A percentile compares a stretch with the other conserved stretches of the same genome.
Conservation (phyloP, 805 yeast species). For the Candida montana region DNA sequence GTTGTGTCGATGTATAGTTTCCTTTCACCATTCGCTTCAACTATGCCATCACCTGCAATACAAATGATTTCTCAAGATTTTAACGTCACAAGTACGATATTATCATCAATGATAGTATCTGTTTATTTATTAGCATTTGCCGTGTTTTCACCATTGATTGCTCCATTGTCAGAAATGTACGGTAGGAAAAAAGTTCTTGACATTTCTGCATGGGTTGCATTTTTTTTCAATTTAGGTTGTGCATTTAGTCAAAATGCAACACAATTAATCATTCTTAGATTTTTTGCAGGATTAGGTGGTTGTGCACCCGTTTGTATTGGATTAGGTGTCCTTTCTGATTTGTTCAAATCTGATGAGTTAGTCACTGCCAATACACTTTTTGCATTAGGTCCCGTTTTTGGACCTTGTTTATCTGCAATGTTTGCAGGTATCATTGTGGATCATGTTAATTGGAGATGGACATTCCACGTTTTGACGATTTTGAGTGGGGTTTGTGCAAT, state of each 20-base stretch:
- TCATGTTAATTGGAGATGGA: slow-evolving; percentile 55
- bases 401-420: slow-evolving; percentile 57
- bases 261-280: slow-evolving; percentile 52
- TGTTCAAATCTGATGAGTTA: slow-evolving; percentile 45
- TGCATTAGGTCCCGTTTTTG: slow-evolving; percentile 44
- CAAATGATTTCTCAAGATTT: slow-evolving; percentile 40
- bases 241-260: slow-evolving; percentile 48
- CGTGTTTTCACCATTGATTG: slow-evolving; percentile 50
- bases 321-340: slow-evolving; percentile 61
- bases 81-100: slow-evolving; percentile 33
- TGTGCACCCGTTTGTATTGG: slow-evolving; percentile 64
- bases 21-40: slow-evolving; percentile 56
- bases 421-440: slow-evolving; percentile 51
- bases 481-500: slow-evolving; percentile 44
- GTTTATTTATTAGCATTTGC: slow-evolving; percentile 63
- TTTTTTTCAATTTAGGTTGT: slow-evolving; percentile 50
- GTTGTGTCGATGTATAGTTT: slow-evolving; percentile 52
- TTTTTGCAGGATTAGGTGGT: slow-evolving; percentile 60
- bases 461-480: slow-evolving; percentile 50
- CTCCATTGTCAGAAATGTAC: slow-evolving; percentile 55
- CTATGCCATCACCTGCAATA: slow-evolving; percentile 58
- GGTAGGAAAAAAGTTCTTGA: slow-evolving; percentile 51
- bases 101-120: slow-evolving; percentile 45
- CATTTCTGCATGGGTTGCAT: slow-evolving; percentile 41
- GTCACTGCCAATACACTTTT: slow-evolving; percentile 52